Conservation (phyloP, 1,284 basidiomycete species). For the Cryptococcus sp. region DNA sequence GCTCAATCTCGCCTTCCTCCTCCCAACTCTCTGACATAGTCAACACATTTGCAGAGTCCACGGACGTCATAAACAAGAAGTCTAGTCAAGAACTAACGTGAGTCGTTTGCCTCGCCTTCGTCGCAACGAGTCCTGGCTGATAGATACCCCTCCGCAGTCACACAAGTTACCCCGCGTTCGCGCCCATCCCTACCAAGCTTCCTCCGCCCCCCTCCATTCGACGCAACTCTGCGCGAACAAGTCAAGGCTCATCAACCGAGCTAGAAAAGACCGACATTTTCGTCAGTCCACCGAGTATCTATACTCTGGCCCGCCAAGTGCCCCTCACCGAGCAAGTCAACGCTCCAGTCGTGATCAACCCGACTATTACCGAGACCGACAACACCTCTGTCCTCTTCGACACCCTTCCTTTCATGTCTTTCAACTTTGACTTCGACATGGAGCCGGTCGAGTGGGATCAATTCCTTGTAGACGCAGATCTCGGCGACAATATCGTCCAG, state of each 20-base stretch:
- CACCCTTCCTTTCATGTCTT: constrained; percentile 11
- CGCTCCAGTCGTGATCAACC: constrained; percentile 1
- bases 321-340: constrained; percentile 8
- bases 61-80: constrained; percentile 17
- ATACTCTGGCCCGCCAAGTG: constrained; percentile 18
- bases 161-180: constrained; percentile 7
- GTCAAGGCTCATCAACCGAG: constrained; percentile 12
- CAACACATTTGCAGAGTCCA: constrained; percentile 9
- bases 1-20: constrained; percentile 19
- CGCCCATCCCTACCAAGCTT: constrained; percentile 18
- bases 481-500: constrained; percentile 9
- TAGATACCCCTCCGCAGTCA: background rate
- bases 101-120: background rate
- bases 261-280: constrained; percentile 11
- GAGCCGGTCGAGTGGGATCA: constrained; percentile 36
- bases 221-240: constrained; percentile 9
- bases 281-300: constrained; percentile 20
- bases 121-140: background rate
- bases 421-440: constrained; percentile 18
- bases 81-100: constrained; percentile 10
- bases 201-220: constrained; percentile 20
- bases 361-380: constrained; percentile 5
- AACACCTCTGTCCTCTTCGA: background rate
- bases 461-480: constrained; percentile 36
- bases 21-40: constrained; percentile 22